phyloP scores from a whole-genome alignment of 2,329 filamentous ascomycete species.

The Fusarium papillatum region DNA sequence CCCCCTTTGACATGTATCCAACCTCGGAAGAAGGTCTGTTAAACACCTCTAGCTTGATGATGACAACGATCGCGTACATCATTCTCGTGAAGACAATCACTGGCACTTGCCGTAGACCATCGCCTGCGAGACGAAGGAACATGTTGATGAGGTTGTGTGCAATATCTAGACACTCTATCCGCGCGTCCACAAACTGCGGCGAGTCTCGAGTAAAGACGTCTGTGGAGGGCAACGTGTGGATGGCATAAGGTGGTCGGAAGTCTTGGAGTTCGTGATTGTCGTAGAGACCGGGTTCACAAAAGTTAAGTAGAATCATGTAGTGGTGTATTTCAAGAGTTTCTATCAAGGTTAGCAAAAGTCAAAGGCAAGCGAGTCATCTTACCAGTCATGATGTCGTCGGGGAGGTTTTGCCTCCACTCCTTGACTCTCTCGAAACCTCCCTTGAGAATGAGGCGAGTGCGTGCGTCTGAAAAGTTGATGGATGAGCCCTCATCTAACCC shows the following conservation, averaged over 20 bases:
- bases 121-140: constrained; percentile 1
- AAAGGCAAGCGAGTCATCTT: neutral
- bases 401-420: constrained; percentile 9
- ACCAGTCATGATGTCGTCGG: constrained; percentile 19
- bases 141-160: constrained; percentile 2
- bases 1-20: neutral
- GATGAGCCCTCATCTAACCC: constrained; percentile 6
- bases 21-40: neutral
- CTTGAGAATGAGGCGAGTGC: constrained; percentile 13
- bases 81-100: constrained; percentile 25
- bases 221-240: neutral
- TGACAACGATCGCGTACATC: constrained; percentile 9
- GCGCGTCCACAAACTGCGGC: neutral
- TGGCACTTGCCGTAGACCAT: constrained; percentile 1
- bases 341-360: neutral
- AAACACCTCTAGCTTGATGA: constrained; percentile 21
- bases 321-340: constrained; percentile 24
- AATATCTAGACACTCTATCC: constrained; percentile 2
- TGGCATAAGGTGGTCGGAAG: constrained; percentile 25
- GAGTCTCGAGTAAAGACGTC: neutral
- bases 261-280: constrained; percentile 15
- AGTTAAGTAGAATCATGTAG: constrained; percentile 16
- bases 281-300: constrained; percentile 22
- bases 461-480: constrained; percentile 15
- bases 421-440: constrained; percentile 2